Percentiles rank a stretch among this genome's conserved stretches.
phyloP scores from a whole-genome alignment of 768 basidiomycete genomes.

The Macrolepiota dolichaula region DNA sequence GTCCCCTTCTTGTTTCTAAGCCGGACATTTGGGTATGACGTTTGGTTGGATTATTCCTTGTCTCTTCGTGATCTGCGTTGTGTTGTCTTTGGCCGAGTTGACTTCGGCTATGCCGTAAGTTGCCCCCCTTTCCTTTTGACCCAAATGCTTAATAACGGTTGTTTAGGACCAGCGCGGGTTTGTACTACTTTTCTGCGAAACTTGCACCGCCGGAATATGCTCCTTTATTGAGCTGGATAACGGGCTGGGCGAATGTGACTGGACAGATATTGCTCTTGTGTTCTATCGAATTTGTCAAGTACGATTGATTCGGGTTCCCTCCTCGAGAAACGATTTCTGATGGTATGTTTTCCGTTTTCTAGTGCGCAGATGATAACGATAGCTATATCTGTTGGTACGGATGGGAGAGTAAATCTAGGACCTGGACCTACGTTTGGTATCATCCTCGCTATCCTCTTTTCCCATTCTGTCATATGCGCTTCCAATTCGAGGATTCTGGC shows the following conservation, averaged over 20 bases:
- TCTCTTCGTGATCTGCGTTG: conserved; percentile 54
- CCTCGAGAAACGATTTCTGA: no score
- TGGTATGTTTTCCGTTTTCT: no score
- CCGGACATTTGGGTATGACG: conserved; percentile 61
- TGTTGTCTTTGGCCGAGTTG: conserved; percentile 53
- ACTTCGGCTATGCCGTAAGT: conserved; percentile 62
- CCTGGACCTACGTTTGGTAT: conserved; percentile 56
- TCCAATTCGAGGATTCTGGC: conserved; percentile 55
- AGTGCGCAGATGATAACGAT: conserved; percentile 63
- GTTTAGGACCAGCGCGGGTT: conserved; percentile 67
- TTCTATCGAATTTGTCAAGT: conserved; percentile 62
- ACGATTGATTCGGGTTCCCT: no score
- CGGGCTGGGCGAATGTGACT: conserved; percentile 41
- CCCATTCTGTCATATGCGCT: conserved; percentile 57
- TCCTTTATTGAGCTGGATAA: conserved; percentile 64
- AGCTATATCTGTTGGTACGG: conserved; percentile 50
- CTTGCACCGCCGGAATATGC: conserved; percentile 61
- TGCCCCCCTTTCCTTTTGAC: no score
- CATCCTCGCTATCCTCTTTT: conserved; percentile 47
- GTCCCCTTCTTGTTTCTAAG: conserved; percentile 27
- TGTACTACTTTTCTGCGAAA: conserved; percentile 79
- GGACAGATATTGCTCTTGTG: conserved; percentile 52
- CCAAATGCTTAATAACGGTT: no score
- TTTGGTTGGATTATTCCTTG: conserved; percentile 62
- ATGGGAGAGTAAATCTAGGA: conserved; percentile 43